Evolutionary conservation across 768 basidiomycete genomes (phyloP), one percentile per base, ranked within the genome.

Genomic region (Rhizopogon vesiculosus): DNA sequence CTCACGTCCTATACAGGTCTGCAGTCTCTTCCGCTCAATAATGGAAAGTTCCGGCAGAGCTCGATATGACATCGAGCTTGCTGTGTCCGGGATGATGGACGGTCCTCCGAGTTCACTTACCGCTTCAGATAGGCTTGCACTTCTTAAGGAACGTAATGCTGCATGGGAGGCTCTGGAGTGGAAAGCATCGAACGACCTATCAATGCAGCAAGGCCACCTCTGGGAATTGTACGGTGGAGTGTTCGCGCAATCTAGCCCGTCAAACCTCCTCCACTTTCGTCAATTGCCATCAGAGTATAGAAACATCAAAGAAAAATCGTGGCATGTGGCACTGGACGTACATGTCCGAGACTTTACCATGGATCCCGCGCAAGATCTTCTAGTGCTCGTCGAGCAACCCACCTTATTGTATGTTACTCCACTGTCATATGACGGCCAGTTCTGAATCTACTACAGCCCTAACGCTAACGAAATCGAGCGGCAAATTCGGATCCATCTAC

Each of bases 321-420:
- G 84, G 83, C 64, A 65, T 5, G 55, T 80, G 16, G 63, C 69
- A 19, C 61, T 65, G 9, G 70, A 69, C 4, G 59, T 79, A 38
- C 38, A 57, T 15, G 61, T 84, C 12, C 75, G 79, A n/a, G 84
- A 86, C 60, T 84, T 85, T 59, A 75, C 74, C 7, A 78, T 89
- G 73, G 87, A 89, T 63, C 82, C 84, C 16, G 76, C 81, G 22
- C 86, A 86, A 61, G 81, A 88, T 64, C 74, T 89, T 33, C 72
- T 87, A 8, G 75, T 86, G 7, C 58, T 81, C 16, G 66, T 84
- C 6, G 76, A 80, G 60, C 65, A 60, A 28, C 73, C 73, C 19
- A 54, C 59, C 29, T 44, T 49, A 54, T 68, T 61, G 78, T 78
- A 60, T 60, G 72, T 63, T 33, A 16, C 38, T 25, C 59, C 38